Conservation (phyloP, 139 green algal species). For the Chlamydomonas eustigma region DNA sequence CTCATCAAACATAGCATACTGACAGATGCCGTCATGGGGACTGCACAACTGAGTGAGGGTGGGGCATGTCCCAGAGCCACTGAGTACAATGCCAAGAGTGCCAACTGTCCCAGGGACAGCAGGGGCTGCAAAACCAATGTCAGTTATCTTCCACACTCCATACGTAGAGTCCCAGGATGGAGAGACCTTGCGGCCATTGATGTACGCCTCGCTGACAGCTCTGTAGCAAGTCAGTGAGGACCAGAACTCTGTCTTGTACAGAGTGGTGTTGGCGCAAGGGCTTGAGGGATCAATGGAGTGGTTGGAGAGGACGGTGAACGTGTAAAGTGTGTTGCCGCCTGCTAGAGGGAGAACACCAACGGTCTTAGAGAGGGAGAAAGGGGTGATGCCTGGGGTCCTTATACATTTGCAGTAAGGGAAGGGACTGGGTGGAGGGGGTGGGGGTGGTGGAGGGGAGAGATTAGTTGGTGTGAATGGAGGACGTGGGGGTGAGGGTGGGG, state of each 20-base stretch:
- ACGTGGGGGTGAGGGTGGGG: not conserved
- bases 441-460: not conserved
- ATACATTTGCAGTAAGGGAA: constrained; percentile 11
- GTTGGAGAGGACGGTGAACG: not conserved
- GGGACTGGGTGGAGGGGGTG: not conserved
- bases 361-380: not conserved
- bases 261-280: constrained; percentile 10
- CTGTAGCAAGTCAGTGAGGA: constrained; percentile 1
- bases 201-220: constrained; percentile 6
- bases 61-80: constrained; percentile 6
- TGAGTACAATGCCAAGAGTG: not conserved
- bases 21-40: not conserved
- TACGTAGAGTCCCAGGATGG: constrained; percentile 5
- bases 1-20: not conserved
- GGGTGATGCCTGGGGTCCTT: not conserved
- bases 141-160: constrained; percentile 9
- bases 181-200: not conserved
- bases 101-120: not conserved
- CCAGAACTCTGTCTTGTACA: constrained; percentile 16
- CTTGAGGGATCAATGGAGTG: not conserved
- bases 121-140: not conserved
- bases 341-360: not conserved
- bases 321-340: constrained; percentile 6
- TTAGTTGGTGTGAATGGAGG: not conserved
- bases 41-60: constrained; percentile 12